These are phyloP conservation scores for Acer saccharum DNA, from an alignment of 345 rosid genomes.

Conservation along the genomic window DNA sequence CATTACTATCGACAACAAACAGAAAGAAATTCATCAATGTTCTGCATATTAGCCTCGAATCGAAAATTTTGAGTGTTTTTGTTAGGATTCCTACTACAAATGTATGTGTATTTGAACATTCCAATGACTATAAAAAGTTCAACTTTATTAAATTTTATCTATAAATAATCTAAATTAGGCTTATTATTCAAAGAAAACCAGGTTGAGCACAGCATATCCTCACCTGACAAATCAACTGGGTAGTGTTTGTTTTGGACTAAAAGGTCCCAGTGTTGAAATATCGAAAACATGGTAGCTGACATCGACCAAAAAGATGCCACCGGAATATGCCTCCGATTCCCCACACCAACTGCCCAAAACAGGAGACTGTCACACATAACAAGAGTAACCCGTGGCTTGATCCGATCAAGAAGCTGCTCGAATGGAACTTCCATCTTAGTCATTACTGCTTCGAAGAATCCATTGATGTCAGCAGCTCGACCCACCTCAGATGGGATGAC, in stretches of 20 bases:
- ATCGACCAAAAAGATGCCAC: conserved; percentile 25
- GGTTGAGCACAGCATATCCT: neutral
- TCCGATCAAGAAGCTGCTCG: conserved; percentile 21
- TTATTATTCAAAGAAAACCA: too few relatives aligned
- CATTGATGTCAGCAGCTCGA: conserved; percentile 11
- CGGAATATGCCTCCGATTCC: conserved; percentile 28
- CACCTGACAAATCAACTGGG: conserved; percentile 17
- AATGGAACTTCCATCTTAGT: conserved; percentile 30
- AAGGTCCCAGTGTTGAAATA: conserved; percentile 22
- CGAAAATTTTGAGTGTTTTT: too few relatives aligned
- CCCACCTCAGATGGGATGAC: conserved; percentile 27
- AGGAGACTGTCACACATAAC: conserved; percentile 14
- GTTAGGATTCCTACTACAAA: too few relatives aligned
- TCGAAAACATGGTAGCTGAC: conserved; percentile 22
- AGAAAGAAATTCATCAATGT: neutral
- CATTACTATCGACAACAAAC: conserved; percentile 1
- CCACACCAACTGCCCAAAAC: conserved; percentile 17
- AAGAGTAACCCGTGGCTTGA: conserved; percentile 6
- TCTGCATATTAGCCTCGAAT: too few relatives aligned
- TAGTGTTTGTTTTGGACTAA: conserved; percentile 20
- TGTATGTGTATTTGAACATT: too few relatives aligned
- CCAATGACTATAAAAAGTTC: too few relatives aligned
- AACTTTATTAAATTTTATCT: too few relatives aligned
- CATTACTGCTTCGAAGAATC: conserved; percentile 21
- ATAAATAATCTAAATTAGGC: too few relatives aligned